Evolutionary conservation across 768 basidiomycete species (phyloP), one percentile per base, ranked within the genome.

Genomic region (Phylloporus rhodoxanthus): DNA sequence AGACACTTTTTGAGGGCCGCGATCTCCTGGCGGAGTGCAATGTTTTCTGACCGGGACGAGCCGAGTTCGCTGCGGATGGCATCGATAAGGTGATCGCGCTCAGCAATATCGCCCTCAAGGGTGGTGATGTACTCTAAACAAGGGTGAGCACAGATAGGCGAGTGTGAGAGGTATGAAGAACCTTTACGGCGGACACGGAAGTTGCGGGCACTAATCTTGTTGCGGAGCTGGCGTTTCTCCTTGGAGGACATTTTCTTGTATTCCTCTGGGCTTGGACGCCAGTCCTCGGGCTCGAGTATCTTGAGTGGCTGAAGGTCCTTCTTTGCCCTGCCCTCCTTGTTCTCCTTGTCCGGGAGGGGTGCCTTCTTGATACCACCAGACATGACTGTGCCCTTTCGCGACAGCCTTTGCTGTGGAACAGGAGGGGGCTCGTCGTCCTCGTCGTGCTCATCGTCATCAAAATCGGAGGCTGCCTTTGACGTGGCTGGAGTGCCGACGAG

Each of bases 191-290:
- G 73, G 25, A 92, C 89, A n/a, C 95, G 78, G 71, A 97, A 97
- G 65, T 95, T 96, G 47, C 94, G 73, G 0, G 95, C 95, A 56
- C 84, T 87, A 58, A 97, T 92, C 82, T 99, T 99, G 73, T 99
- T 99, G 44, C 95, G 68, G 37, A 98, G 72, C 67, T 98, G 95
- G 8, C 96, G 73, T 70, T 98, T 98, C 74, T 98, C 94, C 72
- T 95, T 97, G 61, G 84, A 86, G 5, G 82, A 82, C 80, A 99
- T 87, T 68, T 91, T 97, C 64, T 89, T 85, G 72, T 97, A 96
- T 54, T 93, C 92, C 56, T 96, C 95, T 1, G 92, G 86, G 4
- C 82, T 78, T 8, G 90, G 91, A 43, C 89, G 78, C 87, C 89
- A 91, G 57, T 91, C 87, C 28, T 85, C 85, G 14, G 82, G 69